Evolutionary conservation across 176 grass and related monocot genomes (phyloP), one percentile per base, ranked within the genome.

Genomic region (Thalia dealbata): DNA sequence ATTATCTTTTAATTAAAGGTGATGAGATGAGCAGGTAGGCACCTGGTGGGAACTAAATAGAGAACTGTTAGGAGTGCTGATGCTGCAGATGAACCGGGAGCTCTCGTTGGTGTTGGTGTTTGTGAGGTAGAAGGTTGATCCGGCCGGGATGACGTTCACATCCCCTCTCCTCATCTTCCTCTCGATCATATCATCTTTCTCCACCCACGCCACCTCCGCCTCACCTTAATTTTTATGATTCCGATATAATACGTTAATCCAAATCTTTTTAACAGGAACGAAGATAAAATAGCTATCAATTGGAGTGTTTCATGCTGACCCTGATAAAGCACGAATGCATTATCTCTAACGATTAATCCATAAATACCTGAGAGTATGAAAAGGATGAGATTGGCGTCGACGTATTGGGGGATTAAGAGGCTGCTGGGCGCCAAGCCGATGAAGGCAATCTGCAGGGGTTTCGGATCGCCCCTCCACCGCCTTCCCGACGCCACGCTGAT

Each of bases 111-210:
- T 63, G 48, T 86, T 82, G 50, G 72, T 73, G 86, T 96, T 96
- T 32, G 89, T 27, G 81, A 91, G 80, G 80, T 89, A 89, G 77
- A 89, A 96, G 66, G 86, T 78, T 3, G 87, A 92, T 35, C 92
- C 86, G 52, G 89, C 77, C 59, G 83, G 84, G 75, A 96, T 92
- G 66, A 87, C 84, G 52, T 92, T 55, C 61, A 96, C 58, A 50
- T 92, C 86, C 22, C 92, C 92, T 84, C 85, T 96, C 83, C 87
- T 87, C 24, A 96, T 82, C 10, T 82, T 70, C 77, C 67, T 87
- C 83, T 89, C 89, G 64, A 89, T 89, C 22, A 89, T 72, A 10
- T 70, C 67, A 23, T 83, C 82, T 73, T 89, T 77, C 79, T 87
- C 44, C 25, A 96, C 83, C 78, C 84, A 92, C 23, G 82, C 86